Percentiles rank a stretch among this genome's conserved stretches.
phyloP scores from a whole-genome alignment of 148 eudicot genomes.

The Mesembryanthemum crystallinum region DNA sequence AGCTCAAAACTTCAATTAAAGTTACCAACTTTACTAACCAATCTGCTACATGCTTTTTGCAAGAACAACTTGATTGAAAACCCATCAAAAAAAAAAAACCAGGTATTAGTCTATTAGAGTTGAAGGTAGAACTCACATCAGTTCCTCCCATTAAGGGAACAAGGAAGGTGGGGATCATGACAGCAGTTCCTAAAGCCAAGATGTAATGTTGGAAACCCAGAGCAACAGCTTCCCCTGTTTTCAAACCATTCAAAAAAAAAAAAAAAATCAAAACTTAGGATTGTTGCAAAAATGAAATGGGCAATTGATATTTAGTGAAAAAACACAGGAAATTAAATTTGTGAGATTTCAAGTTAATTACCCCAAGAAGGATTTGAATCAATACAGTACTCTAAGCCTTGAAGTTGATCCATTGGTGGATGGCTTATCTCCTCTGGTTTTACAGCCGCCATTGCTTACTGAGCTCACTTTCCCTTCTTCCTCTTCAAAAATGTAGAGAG shows the following conservation, averaged over 20 bases:
- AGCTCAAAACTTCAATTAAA: not conserved
- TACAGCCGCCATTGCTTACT: slow-evolving; percentile 50
- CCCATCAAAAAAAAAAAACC: not conserved
- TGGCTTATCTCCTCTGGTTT: slow-evolving; percentile 87
- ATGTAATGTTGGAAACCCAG: slow-evolving; percentile 95
- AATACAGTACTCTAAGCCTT: slow-evolving; percentile 94
- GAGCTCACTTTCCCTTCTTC: not conserved
- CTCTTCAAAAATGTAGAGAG: not conserved
- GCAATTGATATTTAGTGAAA: not conserved
- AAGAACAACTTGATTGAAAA: not conserved
- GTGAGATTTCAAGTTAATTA: slow-evolving; percentile 33
- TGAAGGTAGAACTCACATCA: slow-evolving; percentile 51
- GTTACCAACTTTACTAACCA: slow-evolving; percentile 1
- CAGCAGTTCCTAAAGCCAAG: slow-evolving; percentile 82
- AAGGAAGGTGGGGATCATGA: slow-evolving; percentile 88
- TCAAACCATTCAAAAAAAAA: not conserved
- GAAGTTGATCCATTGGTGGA: slow-evolving; percentile 93
- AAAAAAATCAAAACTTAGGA: not conserved
- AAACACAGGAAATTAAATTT: not conserved
- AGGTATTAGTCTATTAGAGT: not conserved
- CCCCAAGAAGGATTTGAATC: slow-evolving; percentile 98
- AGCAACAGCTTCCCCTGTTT: slow-evolving; percentile 82
- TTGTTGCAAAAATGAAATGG: not conserved
- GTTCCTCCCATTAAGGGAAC: slow-evolving; percentile 88
- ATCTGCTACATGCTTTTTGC: not conserved